phyloP scores from a whole-genome alignment of 2,329 filamentous ascomycete species.

The Ilyonectria destructans region DNA sequence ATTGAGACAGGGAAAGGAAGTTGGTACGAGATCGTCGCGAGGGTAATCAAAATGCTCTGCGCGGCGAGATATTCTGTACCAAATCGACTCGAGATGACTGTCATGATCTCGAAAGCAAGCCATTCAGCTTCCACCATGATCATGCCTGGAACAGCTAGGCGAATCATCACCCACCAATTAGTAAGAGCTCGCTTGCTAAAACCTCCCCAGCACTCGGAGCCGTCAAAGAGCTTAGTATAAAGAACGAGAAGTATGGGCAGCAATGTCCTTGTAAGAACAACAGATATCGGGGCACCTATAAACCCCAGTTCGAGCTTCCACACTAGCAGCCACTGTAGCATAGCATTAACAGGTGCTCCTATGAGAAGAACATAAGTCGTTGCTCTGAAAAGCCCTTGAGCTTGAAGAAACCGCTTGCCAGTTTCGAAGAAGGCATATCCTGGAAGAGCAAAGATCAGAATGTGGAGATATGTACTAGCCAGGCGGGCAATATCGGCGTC shows the following conservation, averaged over 20 bases:
- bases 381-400: constrained; percentile 85
- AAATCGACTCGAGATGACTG: constrained; percentile 84
- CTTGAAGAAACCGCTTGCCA: constrained; percentile 86
- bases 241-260: constrained; percentile 83
- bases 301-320: constrained; percentile 81
- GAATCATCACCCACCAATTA: constrained; percentile 88
- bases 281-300: constrained; percentile 85
- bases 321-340: constrained; percentile 85
- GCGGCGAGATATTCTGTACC: constrained; percentile 87
- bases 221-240: constrained; percentile 83
- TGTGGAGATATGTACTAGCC: constrained; percentile 80
- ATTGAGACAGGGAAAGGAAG: constrained; percentile 94
- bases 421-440: constrained; percentile 84
- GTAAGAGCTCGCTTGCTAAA: constrained; percentile 79
- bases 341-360: constrained; percentile 82
- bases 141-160: constrained; percentile 88
- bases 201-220: constrained; percentile 87
- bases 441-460: constrained; percentile 82
- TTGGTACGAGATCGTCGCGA: constrained; percentile 88
- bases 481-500: constrained; percentile 75
- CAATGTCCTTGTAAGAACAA: constrained; percentile 83
- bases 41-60: constrained; percentile 86
- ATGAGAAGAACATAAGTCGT: constrained; percentile 84
- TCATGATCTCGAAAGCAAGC: constrained; percentile 92
- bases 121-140: constrained; percentile 96